Conservation (phyloP, 2,329 filamentous ascomycete genomes). For the Monilinia aucupariae region DNA sequence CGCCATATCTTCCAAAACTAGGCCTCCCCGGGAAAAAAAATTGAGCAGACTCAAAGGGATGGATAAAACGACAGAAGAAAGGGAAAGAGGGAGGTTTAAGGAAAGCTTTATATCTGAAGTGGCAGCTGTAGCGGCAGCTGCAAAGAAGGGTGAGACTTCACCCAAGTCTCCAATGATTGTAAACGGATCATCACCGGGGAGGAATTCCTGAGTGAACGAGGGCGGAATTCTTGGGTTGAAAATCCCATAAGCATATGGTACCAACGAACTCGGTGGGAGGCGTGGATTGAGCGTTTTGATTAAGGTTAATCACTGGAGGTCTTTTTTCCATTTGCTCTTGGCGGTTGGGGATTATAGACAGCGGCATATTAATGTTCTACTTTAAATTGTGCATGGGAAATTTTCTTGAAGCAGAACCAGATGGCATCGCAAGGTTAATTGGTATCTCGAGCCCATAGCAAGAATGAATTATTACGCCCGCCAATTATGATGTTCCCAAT, state of each 20-base stretch:
- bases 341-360: background rate
- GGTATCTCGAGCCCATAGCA: background rate
- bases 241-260: background rate
- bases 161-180: slow-evolving; percentile 5
- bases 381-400: background rate
- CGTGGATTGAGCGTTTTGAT: background rate
- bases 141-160: background rate
- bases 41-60: background rate
- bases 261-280: too few relatives aligned
- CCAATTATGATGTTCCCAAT: too few relatives aligned
- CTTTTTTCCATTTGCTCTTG: background rate
- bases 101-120: background rate
- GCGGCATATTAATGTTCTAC: background rate
- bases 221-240: background rate
- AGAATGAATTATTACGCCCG: background rate
- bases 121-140: background rate
- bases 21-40: background rate
- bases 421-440: background rate
- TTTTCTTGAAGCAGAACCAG: background rate
- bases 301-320: too few relatives aligned
- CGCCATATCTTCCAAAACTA: background rate
- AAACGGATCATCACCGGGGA: slow-evolving; percentile 11
- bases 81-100: background rate
- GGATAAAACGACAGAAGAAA: background rate
- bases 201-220: background rate